Evolutionary conservation across 2,329 filamentous ascomycete genomes (phyloP), one percentile per base, ranked within the genome.

Genomic region (Aspergillus pseudoviridinutans): DNA sequence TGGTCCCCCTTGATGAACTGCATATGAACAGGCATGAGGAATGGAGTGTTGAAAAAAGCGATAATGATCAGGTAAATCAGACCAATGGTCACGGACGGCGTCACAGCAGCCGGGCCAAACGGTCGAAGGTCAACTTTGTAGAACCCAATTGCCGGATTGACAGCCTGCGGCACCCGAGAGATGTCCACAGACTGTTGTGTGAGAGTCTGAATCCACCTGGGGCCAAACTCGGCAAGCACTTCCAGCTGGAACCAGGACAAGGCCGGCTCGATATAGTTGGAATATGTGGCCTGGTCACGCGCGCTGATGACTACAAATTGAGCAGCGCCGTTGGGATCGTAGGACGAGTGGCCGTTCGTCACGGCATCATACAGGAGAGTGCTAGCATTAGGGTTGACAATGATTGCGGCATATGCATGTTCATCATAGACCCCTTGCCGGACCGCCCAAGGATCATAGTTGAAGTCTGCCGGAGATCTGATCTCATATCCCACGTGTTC

Each of bases 41-140:
- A 88, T 0, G 80, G 78, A 69, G 85, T 87, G 28, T 80, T 84
- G 75, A 88, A 87, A 74, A 88, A 88, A 0, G 84, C 83, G 44
- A 88, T 78, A 64, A 88, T 87, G 64, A 88, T 87, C 1, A 87
- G 74, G 66, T 88, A 88, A 63, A 88, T 87, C 28, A 88, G 71
- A 0, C 85, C 85, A 54, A 88, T 85, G 1, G 79, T 82, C 2
- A 87, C 80, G 1, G 84, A 79, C 0, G 85, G 86, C 1, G 80
- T 83, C 0, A 79, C 74, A 1, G 78, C 78, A 5, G 81, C 76
- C 0, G 84, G 84, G 17, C 67, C 72, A 67, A 88, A 87, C 0
- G 85, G 85, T 2, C 85, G 77, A 4, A 88, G 75, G 57, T 88
- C 85, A 68, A 80, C 77, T 17, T 74, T 74, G 3, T 77, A 80